Percentiles rank a stretch among this genome's conserved stretches.
phyloP scores from a whole-genome alignment of 331 rosid species.

The Acacia concinna region DNA sequence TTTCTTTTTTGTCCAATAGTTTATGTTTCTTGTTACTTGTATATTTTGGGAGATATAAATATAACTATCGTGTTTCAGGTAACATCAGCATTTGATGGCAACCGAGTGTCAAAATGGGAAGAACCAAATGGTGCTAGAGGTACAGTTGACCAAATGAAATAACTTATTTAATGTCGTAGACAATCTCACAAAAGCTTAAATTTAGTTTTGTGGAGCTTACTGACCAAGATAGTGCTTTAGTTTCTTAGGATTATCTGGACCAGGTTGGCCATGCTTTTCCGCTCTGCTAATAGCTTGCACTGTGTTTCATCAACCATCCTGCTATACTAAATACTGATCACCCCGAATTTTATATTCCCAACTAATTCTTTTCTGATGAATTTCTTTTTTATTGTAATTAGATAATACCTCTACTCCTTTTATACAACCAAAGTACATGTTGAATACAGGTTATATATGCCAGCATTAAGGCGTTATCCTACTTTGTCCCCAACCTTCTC shows the following conservation, averaged over 20 bases:
- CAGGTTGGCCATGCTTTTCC: not conserved
- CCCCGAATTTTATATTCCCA: not conserved
- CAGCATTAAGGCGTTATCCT: conserved; percentile 6
- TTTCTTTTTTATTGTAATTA: conserved; percentile 7
- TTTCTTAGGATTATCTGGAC: not conserved
- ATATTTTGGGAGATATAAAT: conserved; percentile 26
- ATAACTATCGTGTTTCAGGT: conserved; percentile 52
- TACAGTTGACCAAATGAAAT: conserved; percentile 33
- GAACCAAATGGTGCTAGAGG: conserved; percentile 95
- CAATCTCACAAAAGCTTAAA: conserved; percentile 1
- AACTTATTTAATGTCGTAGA: conserved; percentile 18
- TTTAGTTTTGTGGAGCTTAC: conserved; percentile 8
- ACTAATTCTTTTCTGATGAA: not conserved
- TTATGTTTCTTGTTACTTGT: conserved; percentile 26
- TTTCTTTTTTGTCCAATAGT: too few relatives aligned
- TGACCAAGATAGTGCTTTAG: conserved; percentile 2
- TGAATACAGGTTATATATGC: conserved; percentile 5
- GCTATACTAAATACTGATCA: not conserved
- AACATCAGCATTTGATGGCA: conserved; percentile 91
- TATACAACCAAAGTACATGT: conserved; percentile 6
- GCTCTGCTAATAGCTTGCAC: not conserved
- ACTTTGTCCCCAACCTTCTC: not conserved
- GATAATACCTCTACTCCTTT: conserved; percentile 17
- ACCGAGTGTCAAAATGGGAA: conserved; percentile 80
- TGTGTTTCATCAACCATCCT: conserved; percentile 4